Evolutionary conservation across 306 rosid genomes (phyloP).

Genomic region (Vigna hirtella): DNA sequence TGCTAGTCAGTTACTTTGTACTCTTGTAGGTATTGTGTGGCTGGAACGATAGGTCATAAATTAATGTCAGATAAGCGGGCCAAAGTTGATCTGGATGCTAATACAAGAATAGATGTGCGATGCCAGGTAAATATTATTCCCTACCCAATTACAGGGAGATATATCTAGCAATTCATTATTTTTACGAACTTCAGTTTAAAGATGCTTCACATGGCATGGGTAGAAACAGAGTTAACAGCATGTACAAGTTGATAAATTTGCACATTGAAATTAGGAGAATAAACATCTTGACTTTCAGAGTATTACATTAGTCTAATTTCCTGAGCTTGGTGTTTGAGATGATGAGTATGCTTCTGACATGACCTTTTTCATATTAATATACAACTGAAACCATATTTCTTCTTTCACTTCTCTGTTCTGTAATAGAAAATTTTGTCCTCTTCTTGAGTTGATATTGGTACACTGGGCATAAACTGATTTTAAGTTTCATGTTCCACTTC

Average conservation of each 20-base stretch:
- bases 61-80: conserved; percentile 78
- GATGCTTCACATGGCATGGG: neutral
- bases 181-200: neutral
- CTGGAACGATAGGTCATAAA: conserved; percentile 91
- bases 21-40: conserved; percentile 72
- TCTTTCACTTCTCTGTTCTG: neutral
- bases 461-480: neutral
- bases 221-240: neutral
- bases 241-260: conserved; percentile 13
- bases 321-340: conserved; percentile 7
- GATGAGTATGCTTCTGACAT: conserved; percentile 24
- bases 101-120: conserved; percentile 75
- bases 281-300: conserved; percentile 1
- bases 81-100: conserved; percentile 75
- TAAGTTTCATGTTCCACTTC: conserved; percentile 5
- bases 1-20: conserved; percentile 13
- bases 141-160: conserved; percentile 8
- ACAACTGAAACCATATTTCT: conserved; percentile 2
- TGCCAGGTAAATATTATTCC: conserved; percentile 71
- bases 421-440: neutral
- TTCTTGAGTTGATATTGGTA: conserved; percentile 17
- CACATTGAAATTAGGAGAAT: neutral
- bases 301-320: conserved; percentile 10
- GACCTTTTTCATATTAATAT: conserved; percentile 4
- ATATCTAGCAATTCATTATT: neutral